These are phyloP conservation scores for Castanea mollissima DNA, from an alignment of 306 rosid species.

Conservation along the genomic window DNA sequence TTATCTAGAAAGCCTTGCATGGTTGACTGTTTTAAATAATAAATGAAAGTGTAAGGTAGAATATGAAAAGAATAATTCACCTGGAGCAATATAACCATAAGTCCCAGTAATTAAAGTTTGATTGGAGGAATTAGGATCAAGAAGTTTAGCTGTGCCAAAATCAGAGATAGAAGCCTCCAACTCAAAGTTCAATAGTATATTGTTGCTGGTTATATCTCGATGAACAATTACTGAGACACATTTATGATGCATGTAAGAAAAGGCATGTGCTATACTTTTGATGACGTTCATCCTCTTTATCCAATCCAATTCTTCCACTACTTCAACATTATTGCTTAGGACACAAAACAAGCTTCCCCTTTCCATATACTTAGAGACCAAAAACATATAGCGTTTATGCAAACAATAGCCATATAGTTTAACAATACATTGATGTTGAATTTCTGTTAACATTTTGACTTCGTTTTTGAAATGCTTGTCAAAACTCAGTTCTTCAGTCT, in stretches of 20 bases:
- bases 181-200: background rate
- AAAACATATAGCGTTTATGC: slow-evolving; percentile 15
- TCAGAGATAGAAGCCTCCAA: no score
- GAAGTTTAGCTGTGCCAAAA: no score
- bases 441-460: slow-evolving; percentile 7
- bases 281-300: slow-evolving; percentile 6
- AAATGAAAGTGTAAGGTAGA: no score
- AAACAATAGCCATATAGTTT: slow-evolving; percentile 25
- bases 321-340: slow-evolving; percentile 4
- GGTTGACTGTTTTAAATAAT: no score
- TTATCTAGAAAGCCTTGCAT: background rate
- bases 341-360: slow-evolving; percentile 6
- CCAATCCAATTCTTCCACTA: slow-evolving; percentile 11
- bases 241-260: slow-evolving; percentile 25
- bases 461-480: slow-evolving; percentile 1
- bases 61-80: background rate
- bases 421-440: slow-evolving; percentile 3
- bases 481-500: background rate
- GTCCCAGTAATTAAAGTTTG: no score
- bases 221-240: slow-evolving; percentile 11
- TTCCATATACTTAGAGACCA: slow-evolving; percentile 24
- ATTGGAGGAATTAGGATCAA: no score
- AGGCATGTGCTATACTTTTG: slow-evolving; percentile 3
- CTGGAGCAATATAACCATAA: no score
- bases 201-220: slow-evolving; percentile 12